phyloP scores from a whole-genome alignment of 2,329 filamentous ascomycete genomes.

The Bipolaris oryzae region DNA sequence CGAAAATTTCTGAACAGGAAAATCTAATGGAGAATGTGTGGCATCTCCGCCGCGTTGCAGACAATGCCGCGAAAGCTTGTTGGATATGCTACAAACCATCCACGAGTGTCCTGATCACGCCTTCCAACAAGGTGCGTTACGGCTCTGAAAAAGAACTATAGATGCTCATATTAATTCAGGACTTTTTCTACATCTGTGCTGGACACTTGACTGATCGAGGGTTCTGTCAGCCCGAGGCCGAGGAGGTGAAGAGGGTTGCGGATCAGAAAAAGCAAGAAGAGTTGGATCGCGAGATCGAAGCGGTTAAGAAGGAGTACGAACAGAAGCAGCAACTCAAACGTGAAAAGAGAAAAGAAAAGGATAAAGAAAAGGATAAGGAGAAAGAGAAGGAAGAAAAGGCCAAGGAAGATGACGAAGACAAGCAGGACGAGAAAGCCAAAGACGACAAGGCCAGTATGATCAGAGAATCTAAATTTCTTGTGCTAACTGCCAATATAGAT shows the following conservation, averaged over 20 bases:
- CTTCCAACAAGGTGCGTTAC: slow-evolving; percentile 77
- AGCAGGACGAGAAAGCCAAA: slow-evolving; percentile 68
- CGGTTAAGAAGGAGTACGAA: slow-evolving; percentile 58
- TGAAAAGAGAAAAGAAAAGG: slow-evolving; percentile 53
- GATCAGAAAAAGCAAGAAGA: slow-evolving; percentile 62
- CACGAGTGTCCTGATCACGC: slow-evolving; percentile 83
- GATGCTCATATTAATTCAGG: slow-evolving; percentile 52
- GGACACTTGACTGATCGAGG: slow-evolving; percentile 80
- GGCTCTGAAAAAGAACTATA: not conserved
- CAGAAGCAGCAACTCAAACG: slow-evolving; percentile 64
- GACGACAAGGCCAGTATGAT: slow-evolving; percentile 59
- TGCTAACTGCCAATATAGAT: slow-evolving; percentile 42
- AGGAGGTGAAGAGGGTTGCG: slow-evolving; percentile 65
- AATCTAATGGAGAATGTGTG: slow-evolving; percentile 73
- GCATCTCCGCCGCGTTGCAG: slow-evolving; percentile 83
- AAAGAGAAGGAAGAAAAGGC: slow-evolving; percentile 60
- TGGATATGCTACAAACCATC: slow-evolving; percentile 91
- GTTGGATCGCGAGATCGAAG: slow-evolving; percentile 56
- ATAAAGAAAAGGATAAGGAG: slow-evolving; percentile 66
- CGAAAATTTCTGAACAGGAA: not conserved
- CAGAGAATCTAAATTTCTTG: not conserved
- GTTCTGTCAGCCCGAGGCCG: slow-evolving; percentile 75
- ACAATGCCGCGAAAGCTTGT: slow-evolving; percentile 81
- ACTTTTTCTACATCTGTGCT: slow-evolving; percentile 91
- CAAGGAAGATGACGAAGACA: slow-evolving; percentile 68